Conservation (phyloP, 306 rosid species). For the Pyrus pyrifolia region DNA sequence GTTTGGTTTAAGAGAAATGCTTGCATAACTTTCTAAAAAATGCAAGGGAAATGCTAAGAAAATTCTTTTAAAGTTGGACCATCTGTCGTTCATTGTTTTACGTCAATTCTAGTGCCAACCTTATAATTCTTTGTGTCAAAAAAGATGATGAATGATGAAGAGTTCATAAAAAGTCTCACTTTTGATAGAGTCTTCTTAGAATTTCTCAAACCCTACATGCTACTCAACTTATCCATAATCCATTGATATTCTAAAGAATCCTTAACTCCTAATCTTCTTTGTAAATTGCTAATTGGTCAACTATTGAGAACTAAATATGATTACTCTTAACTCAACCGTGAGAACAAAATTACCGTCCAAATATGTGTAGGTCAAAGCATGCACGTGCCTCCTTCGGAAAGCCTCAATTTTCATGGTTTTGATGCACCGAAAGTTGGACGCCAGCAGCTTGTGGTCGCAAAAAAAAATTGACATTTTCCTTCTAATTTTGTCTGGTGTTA, state of each 20-base stretch:
- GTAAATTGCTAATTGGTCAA: not conserved
- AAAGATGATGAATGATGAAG: rapidly evolving
- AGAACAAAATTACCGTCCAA: not conserved
- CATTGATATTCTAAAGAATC: not conserved
- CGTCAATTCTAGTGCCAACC: rapidly evolving
- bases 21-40: too few species aligned
- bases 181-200: too few species aligned
- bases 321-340: not conserved
- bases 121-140: too few species aligned
- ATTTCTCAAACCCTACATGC: too few species aligned
- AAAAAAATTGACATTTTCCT: conserved; percentile 15
- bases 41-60: too few species aligned
- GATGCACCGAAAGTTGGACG: conserved; percentile 18
- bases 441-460: conserved; percentile 1
- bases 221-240: not conserved
- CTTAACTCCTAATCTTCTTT: not conserved
- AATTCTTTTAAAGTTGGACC: too few species aligned
- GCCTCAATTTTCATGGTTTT: not conserved
- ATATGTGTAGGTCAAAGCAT: too few species aligned
- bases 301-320: not conserved
- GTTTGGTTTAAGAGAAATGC: too few species aligned
- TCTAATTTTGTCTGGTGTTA: not conserved
- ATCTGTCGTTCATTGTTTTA: too few species aligned
- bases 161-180: rapidly evolving
- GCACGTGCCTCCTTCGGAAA: not conserved